These are phyloP conservation scores for Podochytrium sp. DNA, from an alignment of 192 early-diverging fungal genomes.

Conservation along the genomic window DNA sequence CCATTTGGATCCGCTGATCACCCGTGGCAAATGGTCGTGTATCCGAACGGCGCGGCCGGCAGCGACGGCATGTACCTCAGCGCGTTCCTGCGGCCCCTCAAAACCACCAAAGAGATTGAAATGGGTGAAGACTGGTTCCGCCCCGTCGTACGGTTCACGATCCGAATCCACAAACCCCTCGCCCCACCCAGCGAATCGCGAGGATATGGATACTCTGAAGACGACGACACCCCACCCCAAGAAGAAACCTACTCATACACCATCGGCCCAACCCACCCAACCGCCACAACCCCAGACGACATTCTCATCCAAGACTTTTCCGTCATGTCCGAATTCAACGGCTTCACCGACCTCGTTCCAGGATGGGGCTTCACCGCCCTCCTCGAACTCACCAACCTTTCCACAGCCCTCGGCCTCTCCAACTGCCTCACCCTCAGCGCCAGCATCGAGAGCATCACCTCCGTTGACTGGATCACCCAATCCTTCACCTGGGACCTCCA, in stretches of 20 bases:
- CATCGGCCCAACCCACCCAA: conserved; percentile 1
- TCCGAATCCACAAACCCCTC: conserved; percentile 32
- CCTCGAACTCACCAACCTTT: conserved; percentile 24
- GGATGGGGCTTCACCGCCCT: conserved; percentile 57
- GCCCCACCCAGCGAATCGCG: conserved; percentile 9
- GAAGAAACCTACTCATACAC: conserved; percentile 21
- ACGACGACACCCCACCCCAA: background rate
- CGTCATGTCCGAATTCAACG: conserved; percentile 33
- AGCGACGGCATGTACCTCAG: conserved; percentile 24
- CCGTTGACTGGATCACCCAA: conserved; percentile 38
- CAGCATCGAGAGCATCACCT: conserved; percentile 34
- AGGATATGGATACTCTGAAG: conserved; percentile 25
- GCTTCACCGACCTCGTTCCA: conserved; percentile 28
- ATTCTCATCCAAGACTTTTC: conserved; percentile 38
- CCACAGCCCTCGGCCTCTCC: conserved; percentile 29
- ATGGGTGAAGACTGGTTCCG: conserved; percentile 44
- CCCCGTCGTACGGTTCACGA: conserved; percentile 39
- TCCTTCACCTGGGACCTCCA: conserved; percentile 39
- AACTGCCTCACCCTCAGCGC: conserved; percentile 41
- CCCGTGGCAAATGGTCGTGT: conserved; percentile 52
- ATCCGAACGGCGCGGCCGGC: conserved; percentile 44
- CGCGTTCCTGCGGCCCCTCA: conserved; percentile 47
- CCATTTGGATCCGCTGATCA: conserved; percentile 52
- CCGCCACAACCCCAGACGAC: conserved; percentile 19
- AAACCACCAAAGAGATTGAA: conserved; percentile 36